phyloP scores from a whole-genome alignment of 768 basidiomycete species.

The Mycena albidolilacea region DNA sequence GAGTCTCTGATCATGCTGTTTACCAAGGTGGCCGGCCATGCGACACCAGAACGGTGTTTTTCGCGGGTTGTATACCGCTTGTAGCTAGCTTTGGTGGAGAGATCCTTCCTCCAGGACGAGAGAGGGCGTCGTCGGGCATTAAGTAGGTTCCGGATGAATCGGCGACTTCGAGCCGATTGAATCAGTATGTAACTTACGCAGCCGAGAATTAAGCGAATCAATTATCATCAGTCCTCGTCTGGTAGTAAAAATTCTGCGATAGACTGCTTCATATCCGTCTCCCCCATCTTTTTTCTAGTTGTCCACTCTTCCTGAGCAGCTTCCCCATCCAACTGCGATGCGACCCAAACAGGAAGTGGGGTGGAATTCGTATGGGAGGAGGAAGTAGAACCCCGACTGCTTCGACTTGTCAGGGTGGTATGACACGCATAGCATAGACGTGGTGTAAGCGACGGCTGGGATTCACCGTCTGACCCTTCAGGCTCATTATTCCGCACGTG shows the following conservation, averaged over 20 bases:
- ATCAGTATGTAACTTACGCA: no score
- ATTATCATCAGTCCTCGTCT: neutral
- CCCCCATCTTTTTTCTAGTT: constrained; percentile 47
- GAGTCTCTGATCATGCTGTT: constrained; percentile 25
- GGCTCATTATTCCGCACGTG: constrained; percentile 38
- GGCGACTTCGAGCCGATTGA: no score
- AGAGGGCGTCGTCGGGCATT: constrained; percentile 1
- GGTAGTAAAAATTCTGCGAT: constrained; percentile 55
- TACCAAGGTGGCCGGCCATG: constrained; percentile 92
- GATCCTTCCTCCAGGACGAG: neutral
- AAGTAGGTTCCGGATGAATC: neutral
- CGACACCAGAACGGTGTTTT: constrained; percentile 86
- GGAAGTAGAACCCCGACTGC: constrained; percentile 53
- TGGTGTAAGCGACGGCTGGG: constrained; percentile 48
- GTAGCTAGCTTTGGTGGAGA: constrained; percentile 14
- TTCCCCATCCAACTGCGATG: constrained; percentile 22
- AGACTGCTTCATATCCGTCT: constrained; percentile 53
- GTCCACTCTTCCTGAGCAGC: constrained; percentile 24
- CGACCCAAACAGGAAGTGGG: constrained; percentile 48
- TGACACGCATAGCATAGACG: constrained; percentile 69
- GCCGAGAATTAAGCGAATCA: neutral
- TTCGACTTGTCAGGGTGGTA: constrained; percentile 66
- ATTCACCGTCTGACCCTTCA: constrained; percentile 35
- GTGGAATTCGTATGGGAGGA: constrained; percentile 30
- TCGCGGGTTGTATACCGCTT: constrained; percentile 58